Percentiles rank a stretch among this genome's conserved stretches.
Evolutionary conservation across 2,329 filamentous ascomycete genomes (phyloP).

Genomic region (Xylaria sp.): DNA sequence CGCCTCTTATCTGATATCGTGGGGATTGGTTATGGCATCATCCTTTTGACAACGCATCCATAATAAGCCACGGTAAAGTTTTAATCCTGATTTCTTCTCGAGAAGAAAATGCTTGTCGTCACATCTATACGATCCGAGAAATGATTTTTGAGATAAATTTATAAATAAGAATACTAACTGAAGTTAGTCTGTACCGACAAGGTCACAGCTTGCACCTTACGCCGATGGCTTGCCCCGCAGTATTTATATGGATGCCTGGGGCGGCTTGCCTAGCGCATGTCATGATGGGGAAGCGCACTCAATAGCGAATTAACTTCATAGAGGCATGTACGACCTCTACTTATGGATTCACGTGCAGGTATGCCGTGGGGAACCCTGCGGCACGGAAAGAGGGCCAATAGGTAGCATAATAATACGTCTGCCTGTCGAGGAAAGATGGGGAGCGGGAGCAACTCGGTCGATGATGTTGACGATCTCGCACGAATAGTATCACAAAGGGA

Average conservation of each 20-base stretch:
- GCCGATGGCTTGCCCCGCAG: not conserved
- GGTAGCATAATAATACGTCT: slow-evolving; percentile 27
- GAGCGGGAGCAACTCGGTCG: slow-evolving; percentile 6
- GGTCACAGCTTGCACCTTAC: not conserved
- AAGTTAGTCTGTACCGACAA: not conserved
- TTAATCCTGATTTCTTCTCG: not conserved
- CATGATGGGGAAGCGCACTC: not conserved
- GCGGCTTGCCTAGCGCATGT: slow-evolving; percentile 17
- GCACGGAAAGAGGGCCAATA: slow-evolving; percentile 15
- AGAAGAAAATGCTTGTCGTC: not conserved
- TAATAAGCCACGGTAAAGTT: not conserved
- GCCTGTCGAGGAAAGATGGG: slow-evolving; percentile 16
- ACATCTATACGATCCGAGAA: not conserved
- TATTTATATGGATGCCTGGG: slow-evolving; percentile 29
- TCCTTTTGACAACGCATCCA: not conserved
- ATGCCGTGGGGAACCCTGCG: not conserved
- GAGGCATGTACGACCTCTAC: not conserved
- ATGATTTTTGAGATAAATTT: not conserved
- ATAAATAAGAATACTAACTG: not conserved
- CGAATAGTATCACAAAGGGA: slow-evolving; percentile 7
- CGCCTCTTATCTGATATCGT: not conserved
- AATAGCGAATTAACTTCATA: slow-evolving; percentile 3
- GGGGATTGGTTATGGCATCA: not conserved
- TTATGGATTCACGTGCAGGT: not conserved
- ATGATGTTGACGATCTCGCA: slow-evolving; percentile 28